A percentile compares a stretch with the other conserved stretches of the same genome.
Evolutionary conservation across 2,329 filamentous ascomycete genomes (phyloP).

Genomic region (Pseudogymnoascus sp.): DNA sequence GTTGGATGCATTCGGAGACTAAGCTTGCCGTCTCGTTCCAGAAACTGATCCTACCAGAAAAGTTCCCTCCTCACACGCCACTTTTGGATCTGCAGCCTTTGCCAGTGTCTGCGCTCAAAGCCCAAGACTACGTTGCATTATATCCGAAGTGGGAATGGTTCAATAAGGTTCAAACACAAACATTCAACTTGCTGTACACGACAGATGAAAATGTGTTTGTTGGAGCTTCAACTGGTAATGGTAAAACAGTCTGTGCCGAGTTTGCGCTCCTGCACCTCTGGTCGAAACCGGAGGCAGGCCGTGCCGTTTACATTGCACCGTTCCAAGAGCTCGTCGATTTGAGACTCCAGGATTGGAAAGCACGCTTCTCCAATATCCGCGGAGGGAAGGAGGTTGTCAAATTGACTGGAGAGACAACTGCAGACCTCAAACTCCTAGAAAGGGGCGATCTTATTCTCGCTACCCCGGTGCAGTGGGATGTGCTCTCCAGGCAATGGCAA

Average conservation of each 20-base stretch:
- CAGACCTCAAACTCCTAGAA: slow-evolving; percentile 82
- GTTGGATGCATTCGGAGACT: slow-evolving; percentile 98
- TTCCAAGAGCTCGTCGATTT: slow-evolving; percentile 88
- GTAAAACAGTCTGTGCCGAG: slow-evolving; percentile 94
- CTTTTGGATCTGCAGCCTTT: slow-evolving; percentile 86
- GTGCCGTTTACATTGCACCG: slow-evolving; percentile 87
- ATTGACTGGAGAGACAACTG: slow-evolving; percentile 83
- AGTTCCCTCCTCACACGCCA: slow-evolving; percentile 89
- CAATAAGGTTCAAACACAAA: slow-evolving; percentile 96
- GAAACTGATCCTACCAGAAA: slow-evolving; percentile 87
- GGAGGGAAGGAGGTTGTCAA: slow-evolving; percentile 89
- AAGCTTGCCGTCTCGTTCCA: slow-evolving; percentile 90
- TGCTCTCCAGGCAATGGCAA: slow-evolving; percentile 92
- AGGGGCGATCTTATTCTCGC: slow-evolving; percentile 83
- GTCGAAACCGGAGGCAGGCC: slow-evolving; percentile 60
- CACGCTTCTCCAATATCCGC: slow-evolving; percentile 59
- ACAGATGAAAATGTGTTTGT: slow-evolving; percentile 91
- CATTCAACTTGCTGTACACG: slow-evolving; percentile 86
- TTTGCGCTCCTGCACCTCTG: slow-evolving; percentile 87
- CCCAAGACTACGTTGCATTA: slow-evolving; percentile 68
- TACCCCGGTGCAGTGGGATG: slow-evolving; percentile 92
- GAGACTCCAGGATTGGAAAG: slow-evolving; percentile 75
- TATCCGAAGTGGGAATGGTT: slow-evolving; percentile 83
- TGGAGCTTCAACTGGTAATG: slow-evolving; percentile 85
- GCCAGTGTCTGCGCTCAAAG: slow-evolving; percentile 80